These are phyloP conservation scores for Passiflora organensis DNA, from an alignment of 345 rosid genomes.

Conservation along the genomic window DNA sequence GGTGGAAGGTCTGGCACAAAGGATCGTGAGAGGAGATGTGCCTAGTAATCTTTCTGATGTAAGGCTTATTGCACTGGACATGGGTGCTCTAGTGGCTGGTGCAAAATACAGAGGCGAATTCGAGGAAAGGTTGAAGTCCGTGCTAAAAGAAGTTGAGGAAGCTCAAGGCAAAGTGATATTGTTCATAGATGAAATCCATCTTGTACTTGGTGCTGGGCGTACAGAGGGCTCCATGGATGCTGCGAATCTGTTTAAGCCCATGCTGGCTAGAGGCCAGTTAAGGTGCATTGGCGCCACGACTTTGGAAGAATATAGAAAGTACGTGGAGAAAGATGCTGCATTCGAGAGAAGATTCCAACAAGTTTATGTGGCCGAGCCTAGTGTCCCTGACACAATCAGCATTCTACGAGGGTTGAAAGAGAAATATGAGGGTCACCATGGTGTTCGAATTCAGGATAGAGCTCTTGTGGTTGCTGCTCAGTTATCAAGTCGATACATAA, in stretches of 20 bases:
- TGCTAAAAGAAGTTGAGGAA: constrained; percentile 89
- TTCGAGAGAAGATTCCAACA: constrained; percentile 92
- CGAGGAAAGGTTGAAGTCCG: constrained; percentile 77
- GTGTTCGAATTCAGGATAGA: constrained; percentile 80
- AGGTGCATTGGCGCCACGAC: constrained; percentile 95
- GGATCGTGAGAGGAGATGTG: constrained; percentile 80
- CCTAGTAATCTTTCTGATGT: constrained; percentile 86
- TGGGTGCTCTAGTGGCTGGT: constrained; percentile 86
- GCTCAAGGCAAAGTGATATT: constrained; percentile 90
- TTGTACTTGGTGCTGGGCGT: constrained; percentile 96
- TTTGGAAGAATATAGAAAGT: constrained; percentile 85
- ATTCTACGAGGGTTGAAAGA: constrained; percentile 91
- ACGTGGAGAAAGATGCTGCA: constrained; percentile 96
- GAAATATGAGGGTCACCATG: constrained; percentile 92
- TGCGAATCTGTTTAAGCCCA: constrained; percentile 86
- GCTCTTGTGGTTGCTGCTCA: constrained; percentile 87
- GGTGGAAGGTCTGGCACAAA: constrained; percentile 88
- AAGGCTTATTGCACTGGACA: constrained; percentile 75
- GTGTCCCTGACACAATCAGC: constrained; percentile 73
- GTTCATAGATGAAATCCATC: constrained; percentile 90
- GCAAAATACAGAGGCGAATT: constrained; percentile 90
- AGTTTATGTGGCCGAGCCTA: constrained; percentile 90
- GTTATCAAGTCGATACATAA: constrained; percentile 80
- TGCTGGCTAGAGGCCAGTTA: constrained; percentile 95
- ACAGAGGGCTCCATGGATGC: constrained; percentile 97